phyloP scores from a whole-genome alignment of 2,329 filamentous ascomycete genomes.

The Huntiella abstrusa region DNA sequence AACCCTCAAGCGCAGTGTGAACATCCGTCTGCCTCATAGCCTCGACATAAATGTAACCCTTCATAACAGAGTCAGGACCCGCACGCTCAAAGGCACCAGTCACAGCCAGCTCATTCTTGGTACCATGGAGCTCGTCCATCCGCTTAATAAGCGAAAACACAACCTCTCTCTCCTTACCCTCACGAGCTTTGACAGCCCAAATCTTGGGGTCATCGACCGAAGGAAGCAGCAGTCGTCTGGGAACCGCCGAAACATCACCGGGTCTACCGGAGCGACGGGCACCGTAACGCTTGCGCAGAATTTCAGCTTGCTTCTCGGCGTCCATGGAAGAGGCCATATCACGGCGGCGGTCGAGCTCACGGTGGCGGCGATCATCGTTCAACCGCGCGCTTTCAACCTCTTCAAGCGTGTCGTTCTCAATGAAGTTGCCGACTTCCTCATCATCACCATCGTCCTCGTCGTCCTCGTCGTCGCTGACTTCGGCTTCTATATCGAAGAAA shows the following conservation, averaged over 20 bases:
- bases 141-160: slow-evolving; percentile 77
- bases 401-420: slow-evolving; percentile 77
- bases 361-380: slow-evolving; percentile 78
- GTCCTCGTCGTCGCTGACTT: slow-evolving; percentile 82
- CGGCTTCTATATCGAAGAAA: slow-evolving; percentile 95
- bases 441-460: slow-evolving; percentile 82
- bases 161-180: slow-evolving; percentile 87
- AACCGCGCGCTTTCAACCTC: slow-evolving; percentile 67
- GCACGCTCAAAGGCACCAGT: slow-evolving; percentile 85
- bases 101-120: slow-evolving; percentile 66
- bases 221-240: slow-evolving; percentile 71
- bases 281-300: slow-evolving; percentile 74
- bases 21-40: slow-evolving; percentile 77
- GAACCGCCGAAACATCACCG: slow-evolving; percentile 57
- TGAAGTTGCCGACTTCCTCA: slow-evolving; percentile 65
- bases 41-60: slow-evolving; percentile 89
- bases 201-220: slow-evolving; percentile 92
- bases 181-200: slow-evolving; percentile 83
- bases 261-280: slow-evolving; percentile 49
- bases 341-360: slow-evolving; percentile 81
- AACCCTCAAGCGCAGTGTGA: slow-evolving; percentile 58
- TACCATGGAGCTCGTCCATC: slow-evolving; percentile 59
- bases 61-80: slow-evolving; percentile 59
- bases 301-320: slow-evolving; percentile 80
- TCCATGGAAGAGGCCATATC: slow-evolving; percentile 78